Evolutionary conservation across 192 early-diverging fungal species (phyloP).

Genomic region (Rhizophagus prolifer): DNA sequence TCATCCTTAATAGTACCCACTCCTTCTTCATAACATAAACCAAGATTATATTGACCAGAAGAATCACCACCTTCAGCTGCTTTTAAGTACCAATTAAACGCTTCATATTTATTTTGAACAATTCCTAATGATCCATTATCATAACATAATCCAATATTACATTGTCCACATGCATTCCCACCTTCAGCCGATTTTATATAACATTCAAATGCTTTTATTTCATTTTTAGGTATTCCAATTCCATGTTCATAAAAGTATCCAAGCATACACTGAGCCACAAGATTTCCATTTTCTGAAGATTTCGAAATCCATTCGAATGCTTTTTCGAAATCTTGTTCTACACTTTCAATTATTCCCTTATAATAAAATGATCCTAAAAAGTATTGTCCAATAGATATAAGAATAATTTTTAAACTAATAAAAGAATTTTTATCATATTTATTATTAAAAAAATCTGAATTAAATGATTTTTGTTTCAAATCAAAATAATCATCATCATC

Average conservation of each 20-base stretch:
- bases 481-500: background rate
- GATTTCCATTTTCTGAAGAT: conserved; percentile 9
- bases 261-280: conserved; percentile 10
- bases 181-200: conserved; percentile 8
- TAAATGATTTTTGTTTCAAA: background rate
- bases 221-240: background rate
- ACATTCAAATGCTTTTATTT: conserved; percentile 9
- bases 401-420: background rate
- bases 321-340: background rate
- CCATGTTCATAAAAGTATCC: conserved; percentile 8
- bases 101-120: conserved; percentile 30
- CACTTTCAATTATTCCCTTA: background rate
- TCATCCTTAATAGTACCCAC: conserved; percentile 34
- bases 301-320: conserved; percentile 10
- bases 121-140: background rate
- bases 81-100: conserved; percentile 39
- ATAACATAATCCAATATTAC: conserved; percentile 10
- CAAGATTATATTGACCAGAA: conserved; percentile 34
- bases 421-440: background rate
- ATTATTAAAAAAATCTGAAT: background rate
- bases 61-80: conserved; percentile 38
- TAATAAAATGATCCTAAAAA: background rate
- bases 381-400: background rate
- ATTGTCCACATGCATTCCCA: conserved; percentile 10
- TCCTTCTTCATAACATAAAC: conserved; percentile 40